Conservation (phyloP, 768 basidiomycete genomes). For the Tulasnella sp. region DNA sequence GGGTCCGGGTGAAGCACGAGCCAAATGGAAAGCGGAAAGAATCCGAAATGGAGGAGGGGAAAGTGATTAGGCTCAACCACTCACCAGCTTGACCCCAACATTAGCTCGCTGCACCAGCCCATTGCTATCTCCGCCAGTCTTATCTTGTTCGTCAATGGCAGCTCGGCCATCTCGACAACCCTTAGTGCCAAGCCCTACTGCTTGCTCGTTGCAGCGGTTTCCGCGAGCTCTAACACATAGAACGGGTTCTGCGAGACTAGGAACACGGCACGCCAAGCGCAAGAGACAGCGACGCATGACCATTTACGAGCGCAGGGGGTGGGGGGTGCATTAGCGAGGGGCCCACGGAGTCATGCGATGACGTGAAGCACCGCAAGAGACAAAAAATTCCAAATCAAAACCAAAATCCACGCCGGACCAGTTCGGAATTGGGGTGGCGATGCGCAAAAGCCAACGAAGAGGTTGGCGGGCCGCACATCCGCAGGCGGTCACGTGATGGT, state of each 20-base stretch:
- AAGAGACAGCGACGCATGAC: no score
- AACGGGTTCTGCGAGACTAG: slow-evolving; percentile 85
- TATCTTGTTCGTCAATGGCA: slow-evolving; percentile 44
- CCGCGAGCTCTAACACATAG: slow-evolving; percentile 74
- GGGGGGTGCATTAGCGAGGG: neutral
- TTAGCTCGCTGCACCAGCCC: slow-evolving; percentile 67
- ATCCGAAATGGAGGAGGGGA: no score
- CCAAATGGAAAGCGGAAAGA: neutral
- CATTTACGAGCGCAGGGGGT: neutral
- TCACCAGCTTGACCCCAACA: slow-evolving; percentile 77
- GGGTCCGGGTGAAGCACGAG: no score
- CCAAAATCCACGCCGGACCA: neutral
- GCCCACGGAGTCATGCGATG: neutral
- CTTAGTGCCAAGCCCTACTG: slow-evolving; percentile 72
- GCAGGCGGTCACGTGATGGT: neutral
- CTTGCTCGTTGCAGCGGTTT: slow-evolving; percentile 73
- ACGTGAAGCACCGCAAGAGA: neutral
- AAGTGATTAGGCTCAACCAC: slow-evolving; percentile 36
- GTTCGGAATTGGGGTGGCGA: neutral
- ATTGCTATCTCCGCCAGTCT: slow-evolving; percentile 43
- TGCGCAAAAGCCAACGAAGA: neutral
- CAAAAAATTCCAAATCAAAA: neutral
- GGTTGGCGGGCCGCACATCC: neutral
- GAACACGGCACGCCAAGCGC: slow-evolving; percentile 74
- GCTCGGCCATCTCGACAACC: slow-evolving; percentile 72